A percentile compares a stretch with the other conserved stretches of the same genome.
phyloP scores from a whole-genome alignment of 2,329 filamentous ascomycete genomes.

The Lachnellula subtilissima region DNA sequence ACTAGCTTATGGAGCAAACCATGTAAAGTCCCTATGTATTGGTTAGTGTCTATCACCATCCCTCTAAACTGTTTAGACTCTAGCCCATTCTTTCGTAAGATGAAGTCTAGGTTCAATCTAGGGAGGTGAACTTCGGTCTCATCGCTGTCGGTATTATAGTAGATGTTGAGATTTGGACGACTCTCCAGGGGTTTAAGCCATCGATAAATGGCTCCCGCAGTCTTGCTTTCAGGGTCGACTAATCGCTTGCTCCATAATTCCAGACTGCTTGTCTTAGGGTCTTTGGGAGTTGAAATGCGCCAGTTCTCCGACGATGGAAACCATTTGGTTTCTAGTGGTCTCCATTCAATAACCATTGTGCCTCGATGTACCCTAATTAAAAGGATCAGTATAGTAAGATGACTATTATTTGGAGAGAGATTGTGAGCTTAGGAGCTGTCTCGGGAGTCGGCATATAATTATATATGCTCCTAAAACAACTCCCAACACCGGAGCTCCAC shows the following conservation, averaged over 20 bases:
- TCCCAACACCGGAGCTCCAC: too few relatives aligned
- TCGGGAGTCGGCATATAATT: too few relatives aligned
- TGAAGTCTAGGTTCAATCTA: slow-evolving; percentile 45
- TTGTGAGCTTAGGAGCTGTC: too few relatives aligned
- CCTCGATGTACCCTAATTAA: background rate
- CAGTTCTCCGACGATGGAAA: slow-evolving; percentile 24
- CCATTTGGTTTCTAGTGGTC: slow-evolving; percentile 28
- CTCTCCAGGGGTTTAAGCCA: slow-evolving; percentile 37
- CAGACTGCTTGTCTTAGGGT: slow-evolving; percentile 10
- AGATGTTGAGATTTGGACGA: slow-evolving; percentile 33
- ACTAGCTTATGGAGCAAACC: slow-evolving; percentile 56
- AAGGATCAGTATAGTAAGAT: too few relatives aligned
- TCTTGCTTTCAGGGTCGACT: slow-evolving; percentile 34
- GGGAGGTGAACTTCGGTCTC: slow-evolving; percentile 39
- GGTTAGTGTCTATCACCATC: slow-evolving; percentile 44
- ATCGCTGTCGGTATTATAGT: slow-evolving; percentile 13
- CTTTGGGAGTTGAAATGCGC: slow-evolving; percentile 11
- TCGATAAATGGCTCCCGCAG: slow-evolving; percentile 29
- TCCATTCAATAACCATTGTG: slow-evolving; percentile 15
- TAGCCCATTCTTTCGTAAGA: slow-evolving; percentile 30
- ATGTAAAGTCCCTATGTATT: slow-evolving; percentile 50
- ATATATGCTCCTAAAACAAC: too few relatives aligned
- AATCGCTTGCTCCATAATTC: slow-evolving; percentile 20
- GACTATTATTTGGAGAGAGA: too few relatives aligned
- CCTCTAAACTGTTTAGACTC: slow-evolving; percentile 46